Base-by-base conservation (phyloP, 2,329 filamentous ascomycete species). In the Cordyceps militaris region DNA sequence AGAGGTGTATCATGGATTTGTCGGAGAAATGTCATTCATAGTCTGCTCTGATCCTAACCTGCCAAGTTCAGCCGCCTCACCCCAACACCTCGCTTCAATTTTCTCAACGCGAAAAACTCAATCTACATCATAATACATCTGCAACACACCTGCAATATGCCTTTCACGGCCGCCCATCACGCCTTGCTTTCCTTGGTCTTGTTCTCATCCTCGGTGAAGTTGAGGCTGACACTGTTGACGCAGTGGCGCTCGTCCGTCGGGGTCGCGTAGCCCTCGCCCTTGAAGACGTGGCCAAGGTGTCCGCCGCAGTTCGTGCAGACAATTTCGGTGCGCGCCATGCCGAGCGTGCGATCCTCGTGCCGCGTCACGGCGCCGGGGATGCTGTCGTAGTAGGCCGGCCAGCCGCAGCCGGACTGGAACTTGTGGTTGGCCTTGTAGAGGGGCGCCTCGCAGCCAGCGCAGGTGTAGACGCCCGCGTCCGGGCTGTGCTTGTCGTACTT, bases 371-470 rank as follows among this genome's bases (percentile, higher is more conserved):
- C 93, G 2, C 91, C 92, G 0, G 94, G 93, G 53, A 99, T 84
- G 63, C 88, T 93, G 73, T 99, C 94, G 70, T 93, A 99, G 75
- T 97, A 99, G 13, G 94, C 94, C 0, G 94, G 94, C 94, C 94
- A 99, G 61, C 94, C 94, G 73, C 94, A 99, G 43, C 91, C 91
- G 19, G 89, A 95, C 73, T 89, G 89, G 81, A 99, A 99, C 73
- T 99, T 99, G 75, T 96, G 92, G 62, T 81, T 81, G 28, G 94
- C 92, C 72, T 86, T 93, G 82, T 99, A 99, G 19, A 99, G 84
- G 5, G 94, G 92, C 8, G 91, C 82, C 28, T 86, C 73, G 79
- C 94, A 99, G 54, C 84, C 94, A 19, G 89, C 89, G 74, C 94
- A 99, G 47, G 80, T 85, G 76, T 97, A 99, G 56, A 91, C 82